Percentiles rank a stretch among this genome's conserved stretches.
These are phyloP conservation scores for Chaetomium sp. DNA, from an alignment of 2,329 filamentous ascomycete species.

Conservation along the genomic window DNA sequence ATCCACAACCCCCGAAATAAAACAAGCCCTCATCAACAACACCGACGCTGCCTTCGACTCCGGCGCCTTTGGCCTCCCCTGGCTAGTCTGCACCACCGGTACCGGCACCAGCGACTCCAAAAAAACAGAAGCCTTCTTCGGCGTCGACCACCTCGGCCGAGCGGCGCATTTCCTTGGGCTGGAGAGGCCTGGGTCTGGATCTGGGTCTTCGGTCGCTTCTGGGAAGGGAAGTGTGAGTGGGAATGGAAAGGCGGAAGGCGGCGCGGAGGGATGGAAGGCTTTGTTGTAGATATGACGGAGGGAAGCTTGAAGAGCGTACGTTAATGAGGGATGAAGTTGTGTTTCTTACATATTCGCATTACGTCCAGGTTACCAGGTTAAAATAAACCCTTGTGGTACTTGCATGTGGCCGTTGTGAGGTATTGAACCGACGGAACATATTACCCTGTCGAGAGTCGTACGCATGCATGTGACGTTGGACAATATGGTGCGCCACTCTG, in stretches of 20 bases:
- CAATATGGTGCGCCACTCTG: neutral
- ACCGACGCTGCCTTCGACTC: conserved; percentile 32
- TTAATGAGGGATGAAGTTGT: no score
- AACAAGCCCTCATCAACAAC: conserved; percentile 28
- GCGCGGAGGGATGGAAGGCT: conserved; percentile 26
- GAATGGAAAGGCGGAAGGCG: conserved; percentile 10
- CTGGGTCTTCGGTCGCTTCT: no score
- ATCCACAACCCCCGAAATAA: conserved; percentile 25
- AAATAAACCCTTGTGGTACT: no score
- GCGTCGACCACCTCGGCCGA: conserved; percentile 35
- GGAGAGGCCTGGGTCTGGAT: conserved; percentile 11
- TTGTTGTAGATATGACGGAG: conserved; percentile 12
- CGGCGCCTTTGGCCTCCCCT: conserved; percentile 35
- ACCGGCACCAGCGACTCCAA: conserved; percentile 13
- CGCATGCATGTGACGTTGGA: neutral
- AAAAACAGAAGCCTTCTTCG: conserved; percentile 33
- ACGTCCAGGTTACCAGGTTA: no score
- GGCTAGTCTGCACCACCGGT: conserved; percentile 32
- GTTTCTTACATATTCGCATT: no score
- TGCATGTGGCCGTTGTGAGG: no score
- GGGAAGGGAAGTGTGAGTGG: neutral
- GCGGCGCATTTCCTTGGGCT: conserved; percentile 31
- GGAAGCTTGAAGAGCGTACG: no score
- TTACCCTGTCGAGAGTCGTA: neutral
- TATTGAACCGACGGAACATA: no score